Base-by-base conservation (phyloP, 176 grass and related monocot species). In the Carex pumila region DNA sequence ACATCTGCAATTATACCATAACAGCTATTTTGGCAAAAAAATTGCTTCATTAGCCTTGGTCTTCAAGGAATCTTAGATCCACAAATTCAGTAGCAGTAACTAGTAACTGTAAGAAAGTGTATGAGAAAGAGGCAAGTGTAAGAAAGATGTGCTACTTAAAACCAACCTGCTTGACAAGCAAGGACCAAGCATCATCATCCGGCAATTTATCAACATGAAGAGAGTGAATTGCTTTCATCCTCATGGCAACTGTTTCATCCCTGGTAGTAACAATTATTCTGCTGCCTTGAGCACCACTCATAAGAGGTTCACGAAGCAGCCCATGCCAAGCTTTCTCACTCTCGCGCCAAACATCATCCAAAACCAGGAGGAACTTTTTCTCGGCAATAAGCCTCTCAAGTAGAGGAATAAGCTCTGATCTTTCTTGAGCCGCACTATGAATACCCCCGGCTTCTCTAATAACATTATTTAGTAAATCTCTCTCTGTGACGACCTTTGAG, bases 241-340 rank as follows among this genome's bases (percentile, higher is more conserved):
- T 54, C 52, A 12, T 61, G 13, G 83, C 82, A 72, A 88, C 64
- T 19, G 12, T 36, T 65, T 88, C 15, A 17, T 88, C 79, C 55
- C 87, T 84, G 30, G 87, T 85, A 12, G 87, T 88, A 60, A 88
- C 63, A 21, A 88, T 41, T 21, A 88, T 64, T 15, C 64, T 70
- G 45, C 87, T 85, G 3, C 74, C 82, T 9, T 45, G 31, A 3
- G 76, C 62, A 56, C 50, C 49, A 14, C 83, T 81, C 58, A 72
- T 82, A 45, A 85, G 63, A 14, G 83, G 74, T 21, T 67, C 70
- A n/a, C 68, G 9, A 13, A 89, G 55, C 2, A 89, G 34, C n/a
- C 71, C 66, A 18, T 68, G 13, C 72, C 87, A 85, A 21, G 65
- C 37, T 15, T 70, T 37, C 52, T 19, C 29, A 36, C 69, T 37